Conservation (phyloP, 768 basidiomycete genomes). For the Coprinopsis marcescibilis region DNA sequence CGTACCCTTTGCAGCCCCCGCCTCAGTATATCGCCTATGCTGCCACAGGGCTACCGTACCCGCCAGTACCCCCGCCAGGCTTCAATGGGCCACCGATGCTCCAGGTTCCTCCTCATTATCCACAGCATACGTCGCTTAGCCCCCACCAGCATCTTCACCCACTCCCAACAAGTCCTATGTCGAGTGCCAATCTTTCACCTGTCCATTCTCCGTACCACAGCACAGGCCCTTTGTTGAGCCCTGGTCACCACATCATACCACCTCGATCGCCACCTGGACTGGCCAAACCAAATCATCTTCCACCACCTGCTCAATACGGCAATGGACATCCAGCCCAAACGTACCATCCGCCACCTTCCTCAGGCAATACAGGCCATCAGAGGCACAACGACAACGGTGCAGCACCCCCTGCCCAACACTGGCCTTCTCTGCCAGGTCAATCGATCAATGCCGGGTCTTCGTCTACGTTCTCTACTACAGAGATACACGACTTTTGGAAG, state of each 20-base stretch:
- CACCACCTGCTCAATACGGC: no score
- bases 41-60: not conserved
- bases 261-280: not conserved
- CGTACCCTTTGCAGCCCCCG: not conserved
- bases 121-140: conserved; percentile 2
- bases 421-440: not conserved
- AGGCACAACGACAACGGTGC: not conserved
- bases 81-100: not conserved
- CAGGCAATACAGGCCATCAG: no score
- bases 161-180: not conserved
- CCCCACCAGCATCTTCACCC: not conserved
- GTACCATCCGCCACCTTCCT: no score
- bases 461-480: not conserved
- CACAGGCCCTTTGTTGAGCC: not conserved
- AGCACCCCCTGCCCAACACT: not conserved
- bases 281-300: not conserved
- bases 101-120: not conserved
- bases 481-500: conserved; percentile 9
- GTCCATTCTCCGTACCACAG: not conserved
- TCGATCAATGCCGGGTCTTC: not conserved
- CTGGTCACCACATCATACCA: not conserved
- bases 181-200: conserved; percentile 1
- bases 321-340: no score
- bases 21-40: no score
- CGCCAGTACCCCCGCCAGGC: not conserved